Conservation (phyloP, 2,329 filamentous ascomycete species). For the Curvularia hawaiiensis region DNA sequence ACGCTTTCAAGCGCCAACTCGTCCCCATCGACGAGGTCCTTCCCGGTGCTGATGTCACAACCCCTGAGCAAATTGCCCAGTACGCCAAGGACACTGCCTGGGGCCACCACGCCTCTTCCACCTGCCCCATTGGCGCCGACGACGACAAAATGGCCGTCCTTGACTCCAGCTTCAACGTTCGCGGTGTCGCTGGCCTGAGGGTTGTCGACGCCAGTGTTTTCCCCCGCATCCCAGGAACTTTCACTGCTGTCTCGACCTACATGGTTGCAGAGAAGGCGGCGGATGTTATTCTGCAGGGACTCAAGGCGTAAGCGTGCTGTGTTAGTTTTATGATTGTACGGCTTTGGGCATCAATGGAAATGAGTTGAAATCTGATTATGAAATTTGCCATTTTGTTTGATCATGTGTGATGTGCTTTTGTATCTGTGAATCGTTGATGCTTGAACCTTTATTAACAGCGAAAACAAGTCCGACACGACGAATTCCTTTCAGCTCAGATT, state of each 20-base stretch:
- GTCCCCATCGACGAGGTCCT: constrained; percentile 52
- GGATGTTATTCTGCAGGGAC: constrained; percentile 57
- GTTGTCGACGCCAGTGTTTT: constrained; percentile 50
- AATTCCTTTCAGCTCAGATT: too few species aligned
- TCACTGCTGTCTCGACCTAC: constrained; percentile 59
- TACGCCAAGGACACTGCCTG: constrained; percentile 40
- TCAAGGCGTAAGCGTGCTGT: neutral
- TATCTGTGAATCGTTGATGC: neutral
- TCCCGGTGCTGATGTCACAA: constrained; percentile 55
- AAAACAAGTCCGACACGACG: too few species aligned
- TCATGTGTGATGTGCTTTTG: neutral
- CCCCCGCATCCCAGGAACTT: constrained; percentile 56
- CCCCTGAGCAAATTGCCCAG: constrained; percentile 37
- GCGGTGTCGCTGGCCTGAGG: constrained; percentile 57
- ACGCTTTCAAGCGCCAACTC: constrained; percentile 39
- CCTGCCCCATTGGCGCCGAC: constrained; percentile 61
- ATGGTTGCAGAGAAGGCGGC: constrained; percentile 67
- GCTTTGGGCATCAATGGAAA: neutral
- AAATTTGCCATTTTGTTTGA: neutral
- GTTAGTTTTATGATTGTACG: neutral
- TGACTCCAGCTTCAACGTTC: constrained; percentile 58
- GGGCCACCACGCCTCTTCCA: constrained; percentile 63
- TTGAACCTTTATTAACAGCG: too few species aligned
- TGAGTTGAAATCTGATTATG: neutral
- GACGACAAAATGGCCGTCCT: constrained; percentile 59